These are phyloP conservation scores for Epichloe glyceriae DNA, from an alignment of 2,329 filamentous ascomycete genomes.

Conservation along the genomic window DNA sequence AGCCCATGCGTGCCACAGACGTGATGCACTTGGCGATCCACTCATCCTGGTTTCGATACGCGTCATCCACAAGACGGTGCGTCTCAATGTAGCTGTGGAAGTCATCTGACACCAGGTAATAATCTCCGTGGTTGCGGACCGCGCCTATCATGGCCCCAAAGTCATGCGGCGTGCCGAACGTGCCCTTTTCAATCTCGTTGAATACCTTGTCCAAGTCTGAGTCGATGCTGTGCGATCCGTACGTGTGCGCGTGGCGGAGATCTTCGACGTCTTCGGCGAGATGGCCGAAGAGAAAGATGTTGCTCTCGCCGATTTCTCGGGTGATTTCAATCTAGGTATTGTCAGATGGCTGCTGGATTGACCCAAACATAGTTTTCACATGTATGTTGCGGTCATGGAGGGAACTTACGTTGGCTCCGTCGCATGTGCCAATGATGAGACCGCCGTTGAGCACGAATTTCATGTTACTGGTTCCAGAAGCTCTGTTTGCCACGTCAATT, in stretches of 20 bases:
- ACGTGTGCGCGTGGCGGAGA: slow-evolving; percentile 79
- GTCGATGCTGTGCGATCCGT: slow-evolving; percentile 68
- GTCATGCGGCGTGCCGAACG: slow-evolving; percentile 64
- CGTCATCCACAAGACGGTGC: slow-evolving; percentile 79
- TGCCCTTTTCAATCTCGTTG: slow-evolving; percentile 62
- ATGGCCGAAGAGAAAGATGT: slow-evolving; percentile 97
- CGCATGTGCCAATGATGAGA: slow-evolving; percentile 93
- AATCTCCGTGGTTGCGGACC: slow-evolving; percentile 87
- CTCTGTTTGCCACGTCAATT: slow-evolving; percentile 24
- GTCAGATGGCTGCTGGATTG: not conserved
- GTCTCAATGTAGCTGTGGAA: slow-evolving; percentile 92
- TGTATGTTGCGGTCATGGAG: too few relatives aligned
- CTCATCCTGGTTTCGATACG: slow-evolving; percentile 81
- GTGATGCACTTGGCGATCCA: slow-evolving; percentile 87
- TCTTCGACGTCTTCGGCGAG: slow-evolving; percentile 94
- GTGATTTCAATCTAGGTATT: slow-evolving; percentile 72
- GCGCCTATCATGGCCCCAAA: slow-evolving; percentile 77
- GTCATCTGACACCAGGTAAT: slow-evolving; percentile 95
- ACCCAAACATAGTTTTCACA: not conserved
- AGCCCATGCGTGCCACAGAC: slow-evolving; percentile 86
- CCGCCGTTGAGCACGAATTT: slow-evolving; percentile 98
- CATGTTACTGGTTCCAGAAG: slow-evolving; percentile 91
- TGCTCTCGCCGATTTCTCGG: slow-evolving; percentile 87
- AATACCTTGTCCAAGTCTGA: slow-evolving; percentile 70
- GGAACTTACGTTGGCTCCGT: slow-evolving; percentile 78